Conservation (phyloP, 2,329 filamentous ascomycete species). For the Pseudogymnoascus sp. region DNA sequence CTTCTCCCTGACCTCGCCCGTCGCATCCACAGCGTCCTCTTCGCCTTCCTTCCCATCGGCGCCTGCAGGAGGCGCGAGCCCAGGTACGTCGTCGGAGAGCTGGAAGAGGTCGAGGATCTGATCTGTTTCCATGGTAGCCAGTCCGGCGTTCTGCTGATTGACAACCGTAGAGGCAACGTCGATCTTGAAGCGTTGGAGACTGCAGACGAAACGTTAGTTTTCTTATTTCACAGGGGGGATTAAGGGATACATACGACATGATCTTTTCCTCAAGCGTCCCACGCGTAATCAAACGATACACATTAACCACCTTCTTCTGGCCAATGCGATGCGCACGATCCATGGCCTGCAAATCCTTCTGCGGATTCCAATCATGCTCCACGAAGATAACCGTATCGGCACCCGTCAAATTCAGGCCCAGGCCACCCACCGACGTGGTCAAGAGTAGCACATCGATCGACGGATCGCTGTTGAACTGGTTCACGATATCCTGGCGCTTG, state of each 20-base stretch:
- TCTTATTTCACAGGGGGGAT: background rate
- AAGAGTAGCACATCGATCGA: conserved; percentile 90
- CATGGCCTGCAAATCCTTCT: conserved; percentile 98
- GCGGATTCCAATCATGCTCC: conserved; percentile 98
- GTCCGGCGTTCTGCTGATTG: conserved; percentile 94
- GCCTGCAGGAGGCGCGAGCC: conserved; percentile 51
- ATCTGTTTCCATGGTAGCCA: conserved; percentile 92
- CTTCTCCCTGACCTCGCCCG: conserved; percentile 84
- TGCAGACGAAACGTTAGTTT: conserved; percentile 30
- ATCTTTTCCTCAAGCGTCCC: conserved; percentile 99
- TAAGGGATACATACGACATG: conserved; percentile 50
- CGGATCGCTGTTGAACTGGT: conserved; percentile 96
- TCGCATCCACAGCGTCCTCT: conserved; percentile 88
- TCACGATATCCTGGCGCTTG: conserved; percentile 94
- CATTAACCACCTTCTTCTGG: conserved; percentile 99
- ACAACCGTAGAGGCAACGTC: conserved; percentile 97
- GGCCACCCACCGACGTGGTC: conserved; percentile 88
- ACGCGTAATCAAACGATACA: conserved; percentile 91
- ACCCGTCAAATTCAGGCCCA: conserved; percentile 90
- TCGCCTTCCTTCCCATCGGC: conserved; percentile 49
- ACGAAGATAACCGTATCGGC: conserved; percentile 99
- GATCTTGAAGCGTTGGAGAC: conserved; percentile 97
- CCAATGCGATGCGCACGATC: conserved; percentile 96
- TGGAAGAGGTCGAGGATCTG: conserved; percentile 97
- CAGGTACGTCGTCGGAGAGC: conserved; percentile 68